Evolutionary conservation across 176 grass and related monocot species (phyloP).

Genomic region (Zizania latifolia): DNA sequence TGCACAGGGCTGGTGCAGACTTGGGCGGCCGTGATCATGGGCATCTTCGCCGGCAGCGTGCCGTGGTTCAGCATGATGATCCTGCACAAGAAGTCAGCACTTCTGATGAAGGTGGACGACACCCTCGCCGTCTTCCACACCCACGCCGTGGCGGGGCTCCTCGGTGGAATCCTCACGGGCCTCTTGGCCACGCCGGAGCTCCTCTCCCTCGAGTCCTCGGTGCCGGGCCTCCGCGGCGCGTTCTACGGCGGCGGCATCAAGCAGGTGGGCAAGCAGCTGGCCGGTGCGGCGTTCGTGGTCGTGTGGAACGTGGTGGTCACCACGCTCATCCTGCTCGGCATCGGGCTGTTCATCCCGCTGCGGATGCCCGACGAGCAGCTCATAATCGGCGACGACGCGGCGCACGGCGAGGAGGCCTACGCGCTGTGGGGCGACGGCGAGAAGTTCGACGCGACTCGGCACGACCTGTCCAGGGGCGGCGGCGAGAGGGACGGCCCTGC

Average conservation of each 20-base stretch:
- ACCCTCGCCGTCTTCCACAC: constrained; percentile 74
- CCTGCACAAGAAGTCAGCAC: constrained; percentile 68
- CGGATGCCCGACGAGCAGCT: constrained; percentile 81
- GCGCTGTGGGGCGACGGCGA: constrained; percentile 83
- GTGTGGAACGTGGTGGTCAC: constrained; percentile 56
- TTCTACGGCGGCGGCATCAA: constrained; percentile 61
- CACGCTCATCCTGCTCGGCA: constrained; percentile 54
- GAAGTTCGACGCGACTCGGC: constrained; percentile 66
- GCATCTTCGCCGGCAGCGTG: constrained; percentile 61
- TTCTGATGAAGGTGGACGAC: constrained; percentile 64
- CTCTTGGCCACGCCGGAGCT: constrained; percentile 60
- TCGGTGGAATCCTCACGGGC: constrained; percentile 62
- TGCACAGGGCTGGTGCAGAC: constrained; percentile 57
- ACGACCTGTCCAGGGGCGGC: constrained; percentile 42
- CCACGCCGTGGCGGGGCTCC: constrained; percentile 66
- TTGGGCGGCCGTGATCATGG: constrained; percentile 62
- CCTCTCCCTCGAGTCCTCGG: constrained; percentile 29
- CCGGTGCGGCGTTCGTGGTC: constrained; percentile 61
- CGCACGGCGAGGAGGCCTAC: constrained; percentile 83
- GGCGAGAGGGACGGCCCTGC: constrained; percentile 29
- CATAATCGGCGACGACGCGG: constrained; percentile 77
- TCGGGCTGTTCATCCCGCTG: constrained; percentile 49
- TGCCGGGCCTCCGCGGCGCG: constrained; percentile 35
- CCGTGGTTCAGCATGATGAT: constrained; percentile 91
- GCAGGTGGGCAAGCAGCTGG: constrained; percentile 67